These are phyloP conservation scores for Suillus occidentalis DNA, from an alignment of 768 basidiomycete genomes.

Conservation along the genomic window DNA sequence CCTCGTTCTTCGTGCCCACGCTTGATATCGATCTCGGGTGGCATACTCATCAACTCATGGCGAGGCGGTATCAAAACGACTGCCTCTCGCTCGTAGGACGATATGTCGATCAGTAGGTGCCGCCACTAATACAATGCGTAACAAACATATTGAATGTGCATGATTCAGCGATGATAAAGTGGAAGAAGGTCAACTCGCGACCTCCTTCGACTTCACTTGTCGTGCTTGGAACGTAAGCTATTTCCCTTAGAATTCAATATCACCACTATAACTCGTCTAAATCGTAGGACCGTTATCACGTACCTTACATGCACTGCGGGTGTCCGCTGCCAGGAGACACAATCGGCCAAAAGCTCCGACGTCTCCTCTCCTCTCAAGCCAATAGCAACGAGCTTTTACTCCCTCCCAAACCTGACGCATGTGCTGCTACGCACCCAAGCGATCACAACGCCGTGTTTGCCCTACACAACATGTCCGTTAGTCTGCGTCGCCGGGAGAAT, in stretches of 20 bases:
- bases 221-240: constrained; percentile 45
- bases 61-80: constrained; percentile 40
- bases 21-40: constrained; percentile 71
- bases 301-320: constrained; percentile 59
- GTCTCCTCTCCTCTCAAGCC: constrained; percentile 17
- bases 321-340: constrained; percentile 52
- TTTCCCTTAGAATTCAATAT: background rate
- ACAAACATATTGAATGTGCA: background rate
- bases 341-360: constrained; percentile 44
- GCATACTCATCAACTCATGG: constrained; percentile 67
- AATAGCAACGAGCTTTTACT: constrained; percentile 25
- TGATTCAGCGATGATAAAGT: constrained; percentile 50
- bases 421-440: constrained; percentile 49
- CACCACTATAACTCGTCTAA: background rate
- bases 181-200: constrained; percentile 43
- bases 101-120: constrained; percentile 53
- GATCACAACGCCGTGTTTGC: constrained; percentile 50
- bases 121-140: background rate
- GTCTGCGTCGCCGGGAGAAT: constrained; percentile 19
- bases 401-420: constrained; percentile 33
- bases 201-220: constrained; percentile 50
- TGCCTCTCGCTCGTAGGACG: constrained; percentile 40
- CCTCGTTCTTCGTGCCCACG: constrained; percentile 53
- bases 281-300: constrained; percentile 44
- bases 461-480: constrained; percentile 25